Percentiles rank a stretch among this genome's conserved stretches.
phyloP scores from a whole-genome alignment of 2,329 filamentous ascomycete species.

The Massarina eburnea region DNA sequence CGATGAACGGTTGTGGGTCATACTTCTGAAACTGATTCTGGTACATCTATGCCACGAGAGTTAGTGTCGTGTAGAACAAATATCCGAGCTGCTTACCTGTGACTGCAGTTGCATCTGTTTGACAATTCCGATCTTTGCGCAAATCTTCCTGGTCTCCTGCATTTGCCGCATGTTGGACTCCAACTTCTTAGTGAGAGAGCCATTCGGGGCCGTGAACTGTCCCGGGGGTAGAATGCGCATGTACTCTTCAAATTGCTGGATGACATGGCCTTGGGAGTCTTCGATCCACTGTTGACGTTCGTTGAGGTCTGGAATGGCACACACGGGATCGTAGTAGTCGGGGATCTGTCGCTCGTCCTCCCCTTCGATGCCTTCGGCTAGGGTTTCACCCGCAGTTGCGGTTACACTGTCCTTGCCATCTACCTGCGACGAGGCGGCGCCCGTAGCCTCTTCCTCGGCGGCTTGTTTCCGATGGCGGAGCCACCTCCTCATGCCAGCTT shows the following conservation, averaged over 20 bases:
- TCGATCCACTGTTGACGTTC: conserved; percentile 82
- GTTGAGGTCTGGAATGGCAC: conserved; percentile 80
- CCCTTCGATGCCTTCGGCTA: conserved; percentile 91
- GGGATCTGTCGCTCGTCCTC: conserved; percentile 79
- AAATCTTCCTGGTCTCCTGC: conserved; percentile 94
- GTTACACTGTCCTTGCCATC: conserved; percentile 52
- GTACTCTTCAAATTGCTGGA: conserved; percentile 85
- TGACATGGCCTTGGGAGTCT: conserved; percentile 83
- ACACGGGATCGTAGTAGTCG: conserved; percentile 91
- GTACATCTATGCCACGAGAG: conserved; percentile 68
- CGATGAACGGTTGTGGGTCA: conserved; percentile 83
- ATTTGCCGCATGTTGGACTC: conserved; percentile 91
- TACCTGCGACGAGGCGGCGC: conserved; percentile 52
- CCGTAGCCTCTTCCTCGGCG: conserved; percentile 42
- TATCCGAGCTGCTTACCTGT: conserved; percentile 62
- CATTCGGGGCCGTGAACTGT: conserved; percentile 73
- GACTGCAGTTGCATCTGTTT: conserved; percentile 99
- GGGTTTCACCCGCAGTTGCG: conserved; percentile 65
- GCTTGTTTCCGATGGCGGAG: conserved; percentile 75
- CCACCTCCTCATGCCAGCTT: conserved; percentile 87
- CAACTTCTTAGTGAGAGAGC: conserved; percentile 75
- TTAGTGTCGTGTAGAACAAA: conserved; percentile 2
- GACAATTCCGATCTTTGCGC: conserved; percentile 94
- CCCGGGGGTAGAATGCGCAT: conserved; percentile 75
- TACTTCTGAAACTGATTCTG: conserved; percentile 98